Evolutionary conservation across 805 yeast genomes (phyloP), one percentile per base, ranked within the genome.

Genomic region (Hanseniaspora guilliermondii): DNA sequence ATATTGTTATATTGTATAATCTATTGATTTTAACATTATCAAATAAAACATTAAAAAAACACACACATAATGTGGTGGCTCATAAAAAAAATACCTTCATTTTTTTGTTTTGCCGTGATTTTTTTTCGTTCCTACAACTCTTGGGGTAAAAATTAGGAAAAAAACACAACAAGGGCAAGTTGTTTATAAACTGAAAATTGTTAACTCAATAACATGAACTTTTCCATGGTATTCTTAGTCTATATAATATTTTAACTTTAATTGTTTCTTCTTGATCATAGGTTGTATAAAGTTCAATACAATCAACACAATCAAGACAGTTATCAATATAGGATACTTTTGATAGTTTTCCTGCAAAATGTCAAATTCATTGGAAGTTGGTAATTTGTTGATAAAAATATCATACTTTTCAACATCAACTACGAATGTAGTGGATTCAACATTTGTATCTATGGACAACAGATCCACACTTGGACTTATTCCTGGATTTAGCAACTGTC

Each of bases 341-440:
- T 83, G 87, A 64, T 93, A 93, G 50, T 74, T 73, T 32, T 74
- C 69, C 25, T 81, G 77, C 65, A 91, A 73, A 49, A 78, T 72
- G 68, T 91, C 98, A 68, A 86, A 89, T 39, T 87, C 85, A 42
- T 78, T 77, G 0, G 96, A 86, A 0, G 97, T 96, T 49, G 83
- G 76, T 17, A 85, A 74, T 55, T 79, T 73, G 0, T 94, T 82
- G 62, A 89, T 85, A 69, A 85, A 89, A 6, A 84, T 65, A 63
- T 87, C 94, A n/a, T 73, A 67, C n/a, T 35, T 35, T 19, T 83
- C 86, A 45, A 79, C 68, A 37, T 76, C 72, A 57, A 93, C 81
- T 0, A 85, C 76, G 19, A 86, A 73, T 17, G 83, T 73, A 0
- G 97, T 88, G 1, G 95, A 85, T 68, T 91, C 97, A 50, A 88